Evolutionary conservation across 129 eudicot species (phyloP).

Genomic region (Rutidosis leptorrhynchoides): DNA sequence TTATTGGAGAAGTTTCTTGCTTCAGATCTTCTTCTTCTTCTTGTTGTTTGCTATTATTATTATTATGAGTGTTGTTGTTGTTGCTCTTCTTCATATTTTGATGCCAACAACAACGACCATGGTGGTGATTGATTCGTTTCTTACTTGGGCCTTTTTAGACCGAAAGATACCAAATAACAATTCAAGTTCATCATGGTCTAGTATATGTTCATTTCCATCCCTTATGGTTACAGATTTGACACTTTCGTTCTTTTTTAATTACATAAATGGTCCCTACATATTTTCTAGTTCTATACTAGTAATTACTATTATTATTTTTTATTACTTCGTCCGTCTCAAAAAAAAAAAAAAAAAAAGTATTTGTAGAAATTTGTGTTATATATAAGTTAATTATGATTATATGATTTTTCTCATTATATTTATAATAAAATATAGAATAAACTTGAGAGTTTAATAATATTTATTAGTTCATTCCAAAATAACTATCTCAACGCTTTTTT

Average conservation of each 20-base stretch:
- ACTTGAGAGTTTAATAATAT: too few species aligned
- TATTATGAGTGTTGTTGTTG: constrained; percentile 32
- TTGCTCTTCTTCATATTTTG: constrained; percentile 43
- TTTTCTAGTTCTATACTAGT: too few species aligned
- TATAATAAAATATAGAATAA: too few species aligned
- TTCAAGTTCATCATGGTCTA: constrained; percentile 30
- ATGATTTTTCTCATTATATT: too few species aligned
- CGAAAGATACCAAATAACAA: constrained; percentile 26
- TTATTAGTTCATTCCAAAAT: too few species aligned
- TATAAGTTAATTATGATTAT: too few species aligned
- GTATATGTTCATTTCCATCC: constrained; percentile 13
- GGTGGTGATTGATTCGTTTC: constrained; percentile 36
- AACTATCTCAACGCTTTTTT: too few species aligned
- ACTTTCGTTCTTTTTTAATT: not conserved
- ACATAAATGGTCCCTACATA: too few species aligned
- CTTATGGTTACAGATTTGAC: not conserved
- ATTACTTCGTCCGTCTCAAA: too few species aligned
- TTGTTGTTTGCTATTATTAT: constrained; percentile 14
- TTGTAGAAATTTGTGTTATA: too few species aligned
- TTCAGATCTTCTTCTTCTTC: constrained; percentile 41
- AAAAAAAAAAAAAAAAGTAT: too few species aligned
- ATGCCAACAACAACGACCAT: constrained; percentile 33
- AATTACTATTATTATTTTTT: too few species aligned
- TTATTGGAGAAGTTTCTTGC: constrained; percentile 31
- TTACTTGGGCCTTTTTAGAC: constrained; percentile 31